Base-by-base conservation (phyloP, 805 yeast genomes). In the Wickerhamiella siamensis region DNA sequence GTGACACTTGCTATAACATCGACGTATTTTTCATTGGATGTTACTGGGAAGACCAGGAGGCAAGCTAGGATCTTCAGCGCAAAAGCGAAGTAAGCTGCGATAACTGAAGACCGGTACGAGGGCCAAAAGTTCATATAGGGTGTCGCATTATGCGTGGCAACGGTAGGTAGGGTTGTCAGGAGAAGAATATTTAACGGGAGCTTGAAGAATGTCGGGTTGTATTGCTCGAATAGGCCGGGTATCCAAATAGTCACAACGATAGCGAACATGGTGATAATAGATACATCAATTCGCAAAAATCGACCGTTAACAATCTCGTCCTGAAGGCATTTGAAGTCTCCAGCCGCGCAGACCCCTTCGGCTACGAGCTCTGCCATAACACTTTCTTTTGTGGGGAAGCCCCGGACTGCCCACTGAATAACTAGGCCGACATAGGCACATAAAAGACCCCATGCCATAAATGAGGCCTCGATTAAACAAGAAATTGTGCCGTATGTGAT, bases 41-140 rank as follows among this genome's bases (percentile, higher is more conserved):
- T 49, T 8, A 43, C 41, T 4, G 63, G 63, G 31, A 51, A 50
- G 2, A 58, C 43, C 5, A 59, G 15, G 14, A 46, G 8, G 4
- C 56, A 45, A 1, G 48, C 47, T 5, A 47, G 43, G 27, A 55
- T 39, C 16, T 50, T 41, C 6, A 54, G 39, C 0, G 55, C 52
- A 14, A 53, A 42, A 2, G 52, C 51, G 33, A 59, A 33, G 6
- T 54, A 53, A 45, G 50, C 43, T 2, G 61, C 59, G 26, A 52
- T 49, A 12, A 49, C 35, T 6, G 47, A 34, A 17, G 47, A 38
- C 2, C 49, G 38, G 6, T 51, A 57, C 19, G 44, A 43, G 8
- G 35, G 20, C 48, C 50, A 48, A 1, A 58, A 55, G 33, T 33
- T 24, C 46, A 54, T 57, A n/a, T 43, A 45, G 1, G 62, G 62